phyloP scores from a whole-genome alignment of 2,329 filamentous ascomycete species.

The Tolypocladium inflatum region DNA sequence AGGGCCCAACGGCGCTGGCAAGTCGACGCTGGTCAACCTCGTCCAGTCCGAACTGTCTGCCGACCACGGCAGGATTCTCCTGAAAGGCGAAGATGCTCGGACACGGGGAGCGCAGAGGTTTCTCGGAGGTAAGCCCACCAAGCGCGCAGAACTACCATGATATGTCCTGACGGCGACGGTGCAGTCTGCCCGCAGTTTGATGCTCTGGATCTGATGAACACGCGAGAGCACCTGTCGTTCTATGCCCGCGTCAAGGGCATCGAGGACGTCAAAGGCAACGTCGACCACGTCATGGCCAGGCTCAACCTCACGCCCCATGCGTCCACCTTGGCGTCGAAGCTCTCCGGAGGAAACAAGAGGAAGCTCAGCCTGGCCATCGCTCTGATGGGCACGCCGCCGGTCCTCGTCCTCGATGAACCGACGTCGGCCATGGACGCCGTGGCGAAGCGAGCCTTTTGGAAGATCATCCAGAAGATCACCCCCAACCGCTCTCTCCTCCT shows the following conservation, averaged over 20 bases:
- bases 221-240: slow-evolving; percentile 69
- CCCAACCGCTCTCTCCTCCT: slow-evolving; percentile 66
- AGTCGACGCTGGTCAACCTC: slow-evolving; percentile 73
- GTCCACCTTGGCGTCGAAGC: slow-evolving; percentile 60
- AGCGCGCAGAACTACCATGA: not conserved
- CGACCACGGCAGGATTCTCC: slow-evolving; percentile 54
- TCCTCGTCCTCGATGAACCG: slow-evolving; percentile 76
- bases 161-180: not conserved
- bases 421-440: slow-evolving; percentile 78
- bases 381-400: slow-evolving; percentile 75
- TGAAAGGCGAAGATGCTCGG: slow-evolving; percentile 59
- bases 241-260: slow-evolving; percentile 75
- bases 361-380: slow-evolving; percentile 79
- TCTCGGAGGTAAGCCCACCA: slow-evolving; percentile 50
- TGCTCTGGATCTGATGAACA: slow-evolving; percentile 78
- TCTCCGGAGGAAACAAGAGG: slow-evolving; percentile 80
- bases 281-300: slow-evolving; percentile 59
- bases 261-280: slow-evolving; percentile 59
- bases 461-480: slow-evolving; percentile 61
- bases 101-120: slow-evolving; percentile 50
- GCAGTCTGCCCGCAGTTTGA: slow-evolving; percentile 75
- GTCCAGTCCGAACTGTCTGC: slow-evolving; percentile 73
- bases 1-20: slow-evolving; percentile 79
- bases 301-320: slow-evolving; percentile 63
- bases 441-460: slow-evolving; percentile 82